Conservation (phyloP, 768 basidiomycete genomes). For the Kwoniella europaea region DNA sequence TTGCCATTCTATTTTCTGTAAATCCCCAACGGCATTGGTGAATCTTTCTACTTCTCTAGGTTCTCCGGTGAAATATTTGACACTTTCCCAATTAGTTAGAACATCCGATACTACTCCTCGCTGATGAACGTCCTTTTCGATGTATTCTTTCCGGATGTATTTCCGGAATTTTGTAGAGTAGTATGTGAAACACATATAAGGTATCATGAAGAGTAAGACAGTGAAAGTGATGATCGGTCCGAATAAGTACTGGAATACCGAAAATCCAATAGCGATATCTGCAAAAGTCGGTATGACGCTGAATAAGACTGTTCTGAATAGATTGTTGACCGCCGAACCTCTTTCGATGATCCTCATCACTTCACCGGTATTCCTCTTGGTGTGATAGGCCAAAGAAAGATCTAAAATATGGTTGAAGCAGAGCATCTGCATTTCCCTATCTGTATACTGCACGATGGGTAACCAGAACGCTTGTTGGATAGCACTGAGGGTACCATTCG, state of each 20-base stretch:
- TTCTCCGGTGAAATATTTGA: constrained; percentile 86
- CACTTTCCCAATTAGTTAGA: constrained; percentile 64
- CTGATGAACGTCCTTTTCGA: constrained; percentile 77
- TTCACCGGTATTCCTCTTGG: constrained; percentile 81
- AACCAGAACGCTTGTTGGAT: constrained; percentile 65
- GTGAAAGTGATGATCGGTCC: constrained; percentile 62
- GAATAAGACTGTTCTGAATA: constrained; percentile 80
- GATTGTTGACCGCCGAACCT: constrained; percentile 83
- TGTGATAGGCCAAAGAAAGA: constrained; percentile 82
- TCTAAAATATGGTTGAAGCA: constrained; percentile 86
- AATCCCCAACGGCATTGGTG: constrained; percentile 70
- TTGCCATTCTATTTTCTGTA: constrained; percentile 74
- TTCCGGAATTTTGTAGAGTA: constrained; percentile 75
- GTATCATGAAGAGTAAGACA: constrained; percentile 73
- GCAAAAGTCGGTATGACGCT: constrained; percentile 79
- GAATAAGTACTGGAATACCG: constrained; percentile 56
- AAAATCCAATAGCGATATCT: constrained; percentile 65
- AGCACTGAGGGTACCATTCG: constrained; percentile 66
- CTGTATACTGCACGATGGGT: constrained; percentile 87
- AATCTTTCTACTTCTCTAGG: constrained; percentile 76
- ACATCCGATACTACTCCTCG: constrained; percentile 68
- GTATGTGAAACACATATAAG: constrained; percentile 58
- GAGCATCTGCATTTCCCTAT: constrained; percentile 83
- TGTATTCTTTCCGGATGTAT: constrained; percentile 75
- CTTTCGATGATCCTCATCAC: constrained; percentile 70